phyloP scores from a whole-genome alignment of 83 land plant genomes.

The Diphasiastrum complanatum region DNA sequence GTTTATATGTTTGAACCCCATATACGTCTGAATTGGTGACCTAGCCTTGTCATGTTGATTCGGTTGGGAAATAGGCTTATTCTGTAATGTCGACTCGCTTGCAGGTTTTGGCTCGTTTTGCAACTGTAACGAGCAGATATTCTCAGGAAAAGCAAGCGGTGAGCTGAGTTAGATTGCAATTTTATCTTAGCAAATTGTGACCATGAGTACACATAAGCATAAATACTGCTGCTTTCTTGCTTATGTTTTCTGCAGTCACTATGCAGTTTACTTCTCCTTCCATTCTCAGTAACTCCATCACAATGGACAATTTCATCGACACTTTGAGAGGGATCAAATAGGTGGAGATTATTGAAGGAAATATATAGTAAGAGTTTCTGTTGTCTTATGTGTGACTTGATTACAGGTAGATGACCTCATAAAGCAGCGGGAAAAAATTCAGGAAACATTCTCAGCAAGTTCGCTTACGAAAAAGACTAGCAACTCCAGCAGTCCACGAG shows the following conservation, averaged over 20 bases:
- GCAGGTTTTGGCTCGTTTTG: conserved; percentile 83
- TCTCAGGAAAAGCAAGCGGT: conserved; percentile 75
- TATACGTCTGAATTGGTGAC: neutral
- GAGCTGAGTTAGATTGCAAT: conserved; percentile 27
- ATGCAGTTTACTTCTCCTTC: too few species aligned
- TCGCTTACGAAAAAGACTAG: conserved; percentile 28
- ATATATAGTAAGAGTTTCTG: neutral
- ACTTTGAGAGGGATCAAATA: neutral
- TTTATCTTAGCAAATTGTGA: neutral
- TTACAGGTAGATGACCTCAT: conserved; percentile 82
- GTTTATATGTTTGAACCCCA: conserved; percentile 4
- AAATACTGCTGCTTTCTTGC: neutral
- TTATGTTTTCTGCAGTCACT: too few species aligned
- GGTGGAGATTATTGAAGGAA: neutral
- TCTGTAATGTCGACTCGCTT: conserved; percentile 12
- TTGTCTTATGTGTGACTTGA: neutral
- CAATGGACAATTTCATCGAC: too few species aligned
- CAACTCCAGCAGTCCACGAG: conserved; percentile 40
- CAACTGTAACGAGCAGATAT: conserved; percentile 74
- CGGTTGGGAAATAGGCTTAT: neutral
- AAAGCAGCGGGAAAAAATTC: conserved; percentile 71
- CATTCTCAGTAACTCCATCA: too few species aligned
- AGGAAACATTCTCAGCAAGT: conserved; percentile 58
- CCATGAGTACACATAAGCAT: neutral
- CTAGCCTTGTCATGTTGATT: neutral